Conservation (phyloP, 2,329 filamentous ascomycete genomes). For the Microcyclospora pomicola region DNA sequence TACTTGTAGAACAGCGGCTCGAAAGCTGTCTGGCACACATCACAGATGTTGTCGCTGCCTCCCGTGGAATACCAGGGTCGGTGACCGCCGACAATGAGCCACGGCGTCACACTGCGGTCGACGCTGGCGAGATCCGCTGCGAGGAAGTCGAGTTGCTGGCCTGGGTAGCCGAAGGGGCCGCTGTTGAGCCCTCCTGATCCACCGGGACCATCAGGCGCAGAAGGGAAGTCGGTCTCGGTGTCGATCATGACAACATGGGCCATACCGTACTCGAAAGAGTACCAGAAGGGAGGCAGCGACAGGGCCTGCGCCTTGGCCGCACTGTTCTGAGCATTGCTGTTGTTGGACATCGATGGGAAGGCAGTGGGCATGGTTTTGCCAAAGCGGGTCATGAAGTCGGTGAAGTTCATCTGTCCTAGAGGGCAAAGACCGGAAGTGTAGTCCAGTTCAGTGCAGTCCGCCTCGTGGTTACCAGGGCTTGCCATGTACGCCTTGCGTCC, state of each 20-base stretch:
- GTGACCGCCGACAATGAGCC: slow-evolving; percentile 33
- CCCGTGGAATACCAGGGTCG: slow-evolving; percentile 30
- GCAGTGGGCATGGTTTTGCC: slow-evolving; percentile 38
- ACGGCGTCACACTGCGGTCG: slow-evolving; percentile 42
- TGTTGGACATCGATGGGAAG: slow-evolving; percentile 36
- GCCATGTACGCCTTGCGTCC: slow-evolving; percentile 44
- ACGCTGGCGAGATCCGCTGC: slow-evolving; percentile 42
- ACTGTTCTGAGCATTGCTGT: slow-evolving; percentile 27
- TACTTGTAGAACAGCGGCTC: slow-evolving; percentile 42
- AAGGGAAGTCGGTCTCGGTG: slow-evolving; percentile 43
- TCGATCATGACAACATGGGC: slow-evolving; percentile 41
- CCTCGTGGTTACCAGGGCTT: slow-evolving; percentile 47
- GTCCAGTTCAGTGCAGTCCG: slow-evolving; percentile 35
- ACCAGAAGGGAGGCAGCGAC: slow-evolving; percentile 44
- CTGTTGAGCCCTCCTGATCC: slow-evolving; percentile 31
- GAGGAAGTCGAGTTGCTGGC: slow-evolving; percentile 42
- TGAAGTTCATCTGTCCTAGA: slow-evolving; percentile 46
- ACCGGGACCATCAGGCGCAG: slow-evolving; percentile 33
- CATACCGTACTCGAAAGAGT: slow-evolving; percentile 47
- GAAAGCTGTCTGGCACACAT: slow-evolving; percentile 38
- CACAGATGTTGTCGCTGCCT: slow-evolving; percentile 25
- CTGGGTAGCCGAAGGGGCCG: slow-evolving; percentile 36
- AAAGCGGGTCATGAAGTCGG: slow-evolving; percentile 44
- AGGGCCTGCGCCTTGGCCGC: slow-evolving; percentile 34
- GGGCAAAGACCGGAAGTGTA: slow-evolving; percentile 29